These are phyloP conservation scores for Sporisorium reilianum DNA, from an alignment of 1,284 basidiomycete genomes.

Conservation along the genomic window DNA sequence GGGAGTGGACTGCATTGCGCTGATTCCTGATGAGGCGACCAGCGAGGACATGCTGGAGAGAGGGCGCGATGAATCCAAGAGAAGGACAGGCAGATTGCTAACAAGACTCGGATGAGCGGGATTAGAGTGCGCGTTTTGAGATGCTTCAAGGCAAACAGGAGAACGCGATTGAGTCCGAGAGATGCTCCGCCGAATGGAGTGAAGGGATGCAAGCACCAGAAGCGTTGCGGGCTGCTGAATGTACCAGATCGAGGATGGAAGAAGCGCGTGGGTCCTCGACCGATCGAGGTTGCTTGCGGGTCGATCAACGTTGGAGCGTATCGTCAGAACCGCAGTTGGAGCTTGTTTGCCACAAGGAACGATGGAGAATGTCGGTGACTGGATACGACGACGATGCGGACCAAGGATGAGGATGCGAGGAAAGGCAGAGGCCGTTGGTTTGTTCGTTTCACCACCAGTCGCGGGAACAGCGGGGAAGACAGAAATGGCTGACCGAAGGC, in stretches of 20 bases:
- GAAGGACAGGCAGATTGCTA: background rate
- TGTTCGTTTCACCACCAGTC: background rate
- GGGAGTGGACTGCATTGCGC: slow-evolving; percentile 37
- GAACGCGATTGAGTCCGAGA: background rate
- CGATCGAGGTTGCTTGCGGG: slow-evolving; percentile 1
- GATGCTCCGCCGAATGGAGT: background rate
- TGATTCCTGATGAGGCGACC: slow-evolving; percentile 30
- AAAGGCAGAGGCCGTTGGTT: background rate
- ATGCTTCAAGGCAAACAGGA: background rate
- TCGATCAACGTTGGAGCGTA: background rate
- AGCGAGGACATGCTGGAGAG: slow-evolving; percentile 34
- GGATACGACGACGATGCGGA: background rate
- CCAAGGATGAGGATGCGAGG: background rate
- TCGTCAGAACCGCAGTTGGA: background rate
- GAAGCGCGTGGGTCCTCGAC: no score
- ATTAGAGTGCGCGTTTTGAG: background rate
- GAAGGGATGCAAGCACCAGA: background rate
- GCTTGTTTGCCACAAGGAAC: background rate
- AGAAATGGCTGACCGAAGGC: no score
- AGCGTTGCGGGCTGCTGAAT: slow-evolving; percentile 2
- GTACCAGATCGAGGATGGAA: no score
- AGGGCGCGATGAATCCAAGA: background rate
- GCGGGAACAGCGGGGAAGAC: slow-evolving; percentile 7
- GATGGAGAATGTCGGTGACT: background rate
- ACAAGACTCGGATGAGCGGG: background rate